Evolutionary conservation across 2,329 filamentous ascomycete species (phyloP).

Genomic region (Pseudogymnoascus sp.): DNA sequence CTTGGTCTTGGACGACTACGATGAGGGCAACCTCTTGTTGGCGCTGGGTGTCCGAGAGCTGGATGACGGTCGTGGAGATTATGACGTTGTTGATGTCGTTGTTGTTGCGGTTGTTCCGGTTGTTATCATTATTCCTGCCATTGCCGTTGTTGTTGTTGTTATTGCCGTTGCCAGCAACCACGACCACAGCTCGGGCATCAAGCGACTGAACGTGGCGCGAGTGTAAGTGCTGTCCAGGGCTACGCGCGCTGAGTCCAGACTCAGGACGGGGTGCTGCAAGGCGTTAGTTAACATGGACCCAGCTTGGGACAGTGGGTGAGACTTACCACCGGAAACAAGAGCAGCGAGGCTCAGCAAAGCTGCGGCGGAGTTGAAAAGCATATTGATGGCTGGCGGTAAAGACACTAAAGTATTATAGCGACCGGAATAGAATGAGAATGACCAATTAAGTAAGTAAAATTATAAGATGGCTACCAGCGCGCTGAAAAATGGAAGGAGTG

Average conservation of each 20-base stretch:
- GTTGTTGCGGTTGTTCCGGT: conserved; percentile 9
- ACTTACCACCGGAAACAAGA: conserved; percentile 22
- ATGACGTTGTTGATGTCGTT: neutral
- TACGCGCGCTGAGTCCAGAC: conserved; percentile 14
- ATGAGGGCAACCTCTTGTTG: conserved; percentile 15
- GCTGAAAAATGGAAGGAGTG: neutral
- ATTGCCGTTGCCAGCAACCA: conserved; percentile 10
- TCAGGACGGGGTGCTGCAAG: conserved; percentile 20
- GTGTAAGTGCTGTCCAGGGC: conserved; percentile 14
- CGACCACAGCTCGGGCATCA: conserved; percentile 16
- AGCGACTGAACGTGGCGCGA: conserved; percentile 20
- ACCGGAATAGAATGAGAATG: neutral
- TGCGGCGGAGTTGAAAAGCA: conserved; percentile 1
- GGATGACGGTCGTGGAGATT: neutral
- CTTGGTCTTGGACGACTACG: conserved; percentile 15
- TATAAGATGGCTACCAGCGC: conserved; percentile 6
- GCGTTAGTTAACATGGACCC: conserved; percentile 18
- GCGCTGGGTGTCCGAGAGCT: conserved; percentile 6
- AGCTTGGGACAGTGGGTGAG: neutral
- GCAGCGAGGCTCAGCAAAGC: conserved; percentile 21
- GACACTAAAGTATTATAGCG: neutral
- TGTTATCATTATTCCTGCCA: conserved; percentile 11
- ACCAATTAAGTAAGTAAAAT: neutral
- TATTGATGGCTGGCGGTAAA: neutral
- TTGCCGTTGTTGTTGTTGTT: neutral